Conservation (phyloP, 2,329 filamentous ascomycete species). For the Phaeomoniella chlamydospora region DNA sequence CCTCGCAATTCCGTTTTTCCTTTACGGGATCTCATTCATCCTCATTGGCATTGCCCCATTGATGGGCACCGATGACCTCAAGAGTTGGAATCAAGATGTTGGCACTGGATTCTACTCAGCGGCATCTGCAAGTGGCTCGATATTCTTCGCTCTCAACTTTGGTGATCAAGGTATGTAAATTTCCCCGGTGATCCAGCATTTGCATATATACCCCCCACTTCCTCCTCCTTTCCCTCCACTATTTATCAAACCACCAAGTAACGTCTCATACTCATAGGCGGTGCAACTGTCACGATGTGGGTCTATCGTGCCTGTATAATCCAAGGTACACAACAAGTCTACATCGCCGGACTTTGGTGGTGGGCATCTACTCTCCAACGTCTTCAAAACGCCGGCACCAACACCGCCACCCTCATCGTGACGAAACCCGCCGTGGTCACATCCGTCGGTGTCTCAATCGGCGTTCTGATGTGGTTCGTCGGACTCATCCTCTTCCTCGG, state of each 20-base stretch:
- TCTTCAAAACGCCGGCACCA: conserved; percentile 20
- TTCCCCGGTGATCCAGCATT: too few relatives aligned
- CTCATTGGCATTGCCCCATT: conserved; percentile 38
- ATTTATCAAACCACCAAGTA: too few relatives aligned
- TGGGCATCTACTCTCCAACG: conserved; percentile 36
- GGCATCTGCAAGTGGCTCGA: conserved; percentile 37
- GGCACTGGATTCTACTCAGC: conserved; percentile 39
- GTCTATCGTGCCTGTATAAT: conserved; percentile 41
- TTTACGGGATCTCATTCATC: conserved; percentile 42
- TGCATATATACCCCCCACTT: too few relatives aligned
- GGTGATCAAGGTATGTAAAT: conserved; percentile 37
- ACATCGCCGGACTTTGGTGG: conserved; percentile 41
- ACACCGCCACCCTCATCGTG: conserved; percentile 9
- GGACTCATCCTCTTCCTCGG: conserved; percentile 34
- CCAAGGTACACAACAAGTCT: conserved; percentile 43
- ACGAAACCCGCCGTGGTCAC: conserved; percentile 10
- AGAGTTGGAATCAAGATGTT: conserved; percentile 33
- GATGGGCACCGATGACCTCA: conserved; percentile 13
- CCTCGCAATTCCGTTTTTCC: conserved; percentile 35
- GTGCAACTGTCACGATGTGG: conserved; percentile 25
- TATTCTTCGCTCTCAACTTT: conserved; percentile 45
- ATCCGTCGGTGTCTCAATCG: conserved; percentile 27
- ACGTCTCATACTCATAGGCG: conserved; percentile 9
- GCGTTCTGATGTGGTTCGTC: conserved; percentile 34
- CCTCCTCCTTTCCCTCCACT: too few relatives aligned